phyloP scores from a whole-genome alignment of 2,329 filamentous ascomycete genomes.

The Cladosporium sp. region DNA sequence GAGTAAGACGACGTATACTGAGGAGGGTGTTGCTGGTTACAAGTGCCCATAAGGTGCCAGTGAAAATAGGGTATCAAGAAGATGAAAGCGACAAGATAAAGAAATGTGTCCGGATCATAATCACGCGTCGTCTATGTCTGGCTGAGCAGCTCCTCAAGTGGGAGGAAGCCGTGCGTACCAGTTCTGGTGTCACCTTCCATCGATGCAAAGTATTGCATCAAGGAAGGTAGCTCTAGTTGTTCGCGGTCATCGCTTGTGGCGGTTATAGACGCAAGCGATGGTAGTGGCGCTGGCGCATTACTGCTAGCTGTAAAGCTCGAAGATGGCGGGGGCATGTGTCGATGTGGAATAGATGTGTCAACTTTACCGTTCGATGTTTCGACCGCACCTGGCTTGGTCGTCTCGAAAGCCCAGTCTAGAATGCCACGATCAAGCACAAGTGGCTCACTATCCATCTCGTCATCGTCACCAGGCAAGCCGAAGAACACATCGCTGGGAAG shows the following conservation, averaged over 20 bases:
- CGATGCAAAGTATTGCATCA: conserved; percentile 23
- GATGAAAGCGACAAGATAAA: too few relatives aligned
- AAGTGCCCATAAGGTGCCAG: neutral
- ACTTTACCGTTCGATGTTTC: conserved; percentile 1
- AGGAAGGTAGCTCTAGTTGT: conserved; percentile 28
- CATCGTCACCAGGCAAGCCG: conserved; percentile 15
- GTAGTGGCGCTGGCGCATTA: conserved; percentile 13
- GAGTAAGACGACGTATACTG: conserved; percentile 32
- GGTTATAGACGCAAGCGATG: conserved; percentile 20
- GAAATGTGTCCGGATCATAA: neutral
- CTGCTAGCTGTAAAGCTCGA: neutral
- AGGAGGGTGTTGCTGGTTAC: conserved; percentile 19
- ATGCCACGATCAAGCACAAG: conserved; percentile 34
- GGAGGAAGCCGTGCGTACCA: conserved; percentile 17
- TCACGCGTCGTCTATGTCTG: neutral
- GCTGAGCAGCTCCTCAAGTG: conserved; percentile 23
- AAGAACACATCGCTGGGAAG: conserved; percentile 29
- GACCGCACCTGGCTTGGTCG: neutral
- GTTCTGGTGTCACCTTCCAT: conserved; percentile 16
- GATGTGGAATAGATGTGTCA: neutral
- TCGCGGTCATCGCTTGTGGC: conserved; percentile 16
- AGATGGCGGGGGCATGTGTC: neutral
- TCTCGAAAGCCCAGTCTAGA: conserved; percentile 28
- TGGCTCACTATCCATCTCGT: conserved; percentile 23
- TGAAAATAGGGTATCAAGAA: neutral